A percentile compares a stretch with the other conserved stretches of the same genome.
phyloP scores from a whole-genome alignment of 176 grass and related monocot species.

The Paspalum notatum region DNA sequence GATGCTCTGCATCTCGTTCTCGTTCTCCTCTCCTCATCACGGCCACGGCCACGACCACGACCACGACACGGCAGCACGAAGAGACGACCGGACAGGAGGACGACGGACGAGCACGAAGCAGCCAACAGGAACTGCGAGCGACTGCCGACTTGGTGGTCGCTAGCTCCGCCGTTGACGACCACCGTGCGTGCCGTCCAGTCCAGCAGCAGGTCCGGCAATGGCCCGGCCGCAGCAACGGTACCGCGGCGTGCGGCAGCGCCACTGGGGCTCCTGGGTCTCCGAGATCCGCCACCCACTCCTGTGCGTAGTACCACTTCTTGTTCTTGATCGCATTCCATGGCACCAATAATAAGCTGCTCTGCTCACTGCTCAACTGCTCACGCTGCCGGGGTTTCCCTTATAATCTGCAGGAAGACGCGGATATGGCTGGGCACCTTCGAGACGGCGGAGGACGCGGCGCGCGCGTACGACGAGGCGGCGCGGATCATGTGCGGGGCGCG shows the following conservation, averaged over 20 bases:
- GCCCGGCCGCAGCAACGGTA: constrained; percentile 73
- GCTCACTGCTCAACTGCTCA: too few relatives aligned
- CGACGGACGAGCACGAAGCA: not conserved
- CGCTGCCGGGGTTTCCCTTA: not conserved
- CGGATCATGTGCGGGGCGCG: constrained; percentile 85
- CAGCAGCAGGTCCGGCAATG: constrained; percentile 23
- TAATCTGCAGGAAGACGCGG: constrained; percentile 71
- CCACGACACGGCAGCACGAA: too few relatives aligned
- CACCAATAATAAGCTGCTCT: too few relatives aligned
- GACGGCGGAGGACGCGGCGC: constrained; percentile 92
- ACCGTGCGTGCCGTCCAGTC: too few relatives aligned
- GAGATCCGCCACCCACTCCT: constrained; percentile 95
- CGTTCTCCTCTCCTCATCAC: not conserved
- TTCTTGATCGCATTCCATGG: too few relatives aligned
- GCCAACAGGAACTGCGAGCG: not conserved
- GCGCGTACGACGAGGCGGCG: constrained; percentile 93
- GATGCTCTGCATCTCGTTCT: not conserved
- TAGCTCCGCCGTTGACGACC: not conserved
- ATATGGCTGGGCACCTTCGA: constrained; percentile 99
- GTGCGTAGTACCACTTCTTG: too few relatives aligned
- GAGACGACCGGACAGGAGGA: too few relatives aligned
- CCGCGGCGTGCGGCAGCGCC: constrained; percentile 87
- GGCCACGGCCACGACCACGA: not conserved
- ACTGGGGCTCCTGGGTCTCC: constrained; percentile 98
- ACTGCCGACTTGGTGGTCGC: not conserved